Percentiles rank a stretch among this genome's conserved stretches.
phyloP scores from a whole-genome alignment of 2,329 filamentous ascomycete species.

The Pseudomassariella vexata region DNA sequence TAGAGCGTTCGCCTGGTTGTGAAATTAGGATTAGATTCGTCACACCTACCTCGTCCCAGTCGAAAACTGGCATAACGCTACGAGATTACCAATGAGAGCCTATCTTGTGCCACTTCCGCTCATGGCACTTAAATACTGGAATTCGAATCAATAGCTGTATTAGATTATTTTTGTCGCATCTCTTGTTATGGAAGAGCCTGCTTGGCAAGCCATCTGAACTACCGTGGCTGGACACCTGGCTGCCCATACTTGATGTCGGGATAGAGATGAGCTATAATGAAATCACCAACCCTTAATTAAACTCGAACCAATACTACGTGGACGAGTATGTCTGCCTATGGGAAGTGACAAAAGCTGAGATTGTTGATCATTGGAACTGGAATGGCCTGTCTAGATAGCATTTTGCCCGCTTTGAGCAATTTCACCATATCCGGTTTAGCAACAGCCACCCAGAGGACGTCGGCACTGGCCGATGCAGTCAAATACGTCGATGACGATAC shows the following conservation, averaged over 20 bases:
- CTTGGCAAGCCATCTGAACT: too few species aligned
- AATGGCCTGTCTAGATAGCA: neutral
- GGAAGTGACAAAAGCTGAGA: constrained; percentile 1
- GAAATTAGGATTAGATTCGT: too few species aligned
- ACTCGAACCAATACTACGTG: neutral
- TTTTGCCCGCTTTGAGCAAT: neutral
- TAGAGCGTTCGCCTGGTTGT: too few species aligned
- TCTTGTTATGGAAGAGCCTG: too few species aligned
- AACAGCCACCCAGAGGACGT: neutral
- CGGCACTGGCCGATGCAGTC: neutral
- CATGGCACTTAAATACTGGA: too few species aligned
- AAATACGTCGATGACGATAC: neutral
- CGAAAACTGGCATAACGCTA: too few species aligned
- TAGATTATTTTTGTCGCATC: too few species aligned
- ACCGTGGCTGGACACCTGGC: too few species aligned
- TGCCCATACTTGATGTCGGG: constrained; percentile 1
- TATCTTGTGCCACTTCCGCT: too few species aligned
- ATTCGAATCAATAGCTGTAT: too few species aligned
- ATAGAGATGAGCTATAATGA: neutral
- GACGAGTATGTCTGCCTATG: constrained; percentile 1
- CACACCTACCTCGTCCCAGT: too few species aligned
- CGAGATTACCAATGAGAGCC: too few species aligned
- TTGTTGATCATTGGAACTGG: constrained; percentile 1
- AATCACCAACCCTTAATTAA: neutral
- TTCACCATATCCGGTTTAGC: neutral